Evolutionary conservation across 352 stramenopile genomes (phyloP).

Genomic region (Albugo laibachii): DNA sequence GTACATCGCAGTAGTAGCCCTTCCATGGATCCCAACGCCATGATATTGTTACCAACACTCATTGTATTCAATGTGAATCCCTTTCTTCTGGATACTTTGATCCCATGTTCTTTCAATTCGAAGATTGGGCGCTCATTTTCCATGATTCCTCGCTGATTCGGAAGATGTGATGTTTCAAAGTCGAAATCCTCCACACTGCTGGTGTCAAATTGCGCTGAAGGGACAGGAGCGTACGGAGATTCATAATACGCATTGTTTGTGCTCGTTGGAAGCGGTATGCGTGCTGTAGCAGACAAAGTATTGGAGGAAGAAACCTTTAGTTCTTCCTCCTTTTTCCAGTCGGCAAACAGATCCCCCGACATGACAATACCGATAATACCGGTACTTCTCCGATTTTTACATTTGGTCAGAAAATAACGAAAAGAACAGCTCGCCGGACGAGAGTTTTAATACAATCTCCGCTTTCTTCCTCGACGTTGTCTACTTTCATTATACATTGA

Average conservation of each 20-base stretch:
- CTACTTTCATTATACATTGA: no score
- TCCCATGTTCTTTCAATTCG: constrained; percentile 64
- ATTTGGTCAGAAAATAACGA: no score
- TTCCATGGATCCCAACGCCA: constrained; percentile 68
- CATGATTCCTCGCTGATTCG: constrained; percentile 17
- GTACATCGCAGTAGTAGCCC: constrained; percentile 63
- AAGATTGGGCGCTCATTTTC: constrained; percentile 68
- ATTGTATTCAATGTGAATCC: constrained; percentile 70
- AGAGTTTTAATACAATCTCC: no score
- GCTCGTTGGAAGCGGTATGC: constrained; percentile 3
- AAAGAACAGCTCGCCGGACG: no score
- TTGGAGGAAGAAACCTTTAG: constrained; percentile 1
- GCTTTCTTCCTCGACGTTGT: no score
- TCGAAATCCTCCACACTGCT: constrained; percentile 55
- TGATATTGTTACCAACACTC: constrained; percentile 56
- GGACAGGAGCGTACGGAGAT: constrained; percentile 9
- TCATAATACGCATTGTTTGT: constrained; percentile 1
- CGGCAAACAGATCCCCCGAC: constrained; percentile 76
- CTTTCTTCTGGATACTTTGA: constrained; percentile 71
- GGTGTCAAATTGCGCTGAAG: constrained; percentile 7
- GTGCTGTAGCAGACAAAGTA: constrained; percentile 8
- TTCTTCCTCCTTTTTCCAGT: constrained; percentile 75
- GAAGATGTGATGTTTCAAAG: constrained; percentile 26
- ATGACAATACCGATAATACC: constrained; percentile 12
- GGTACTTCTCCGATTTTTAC: no score